Conservation (phyloP, 208 protist genomes). For the Acanthamoeba sp. region DNA sequence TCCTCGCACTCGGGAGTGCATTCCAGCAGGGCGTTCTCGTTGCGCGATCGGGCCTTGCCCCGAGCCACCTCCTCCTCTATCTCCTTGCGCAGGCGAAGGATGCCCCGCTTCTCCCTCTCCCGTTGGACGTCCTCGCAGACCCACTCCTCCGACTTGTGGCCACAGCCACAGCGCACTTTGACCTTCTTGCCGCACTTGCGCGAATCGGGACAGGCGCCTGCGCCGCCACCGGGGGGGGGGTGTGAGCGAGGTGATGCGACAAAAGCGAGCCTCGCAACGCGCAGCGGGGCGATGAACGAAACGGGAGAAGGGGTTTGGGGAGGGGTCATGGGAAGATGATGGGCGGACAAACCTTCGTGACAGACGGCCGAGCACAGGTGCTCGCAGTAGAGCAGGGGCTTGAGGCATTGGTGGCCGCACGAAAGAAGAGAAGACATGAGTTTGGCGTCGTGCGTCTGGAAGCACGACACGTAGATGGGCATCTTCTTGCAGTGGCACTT, state of each 20-base stretch:
- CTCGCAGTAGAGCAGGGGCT: constrained; percentile 16
- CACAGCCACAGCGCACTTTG: constrained; percentile 27
- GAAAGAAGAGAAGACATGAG: constrained; percentile 6
- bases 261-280: too few species aligned
- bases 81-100: constrained; percentile 2
- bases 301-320: background rate
- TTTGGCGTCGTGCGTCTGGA: constrained; percentile 9
- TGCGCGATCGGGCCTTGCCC: background rate
- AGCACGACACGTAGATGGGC: constrained; percentile 30
- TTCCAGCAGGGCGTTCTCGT: constrained; percentile 18
- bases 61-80: background rate
- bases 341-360: constrained; percentile 19
- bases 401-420: background rate
- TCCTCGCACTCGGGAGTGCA: constrained; percentile 10
- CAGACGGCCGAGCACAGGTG: constrained; percentile 29
- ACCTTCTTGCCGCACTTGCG: constrained; percentile 12
- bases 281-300: too few species aligned
- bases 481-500: constrained; percentile 53
- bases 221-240: too few species aligned
- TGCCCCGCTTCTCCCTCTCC: constrained; percentile 25
- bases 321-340: background rate
- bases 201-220: constrained; percentile 21
- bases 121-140: constrained; percentile 42
- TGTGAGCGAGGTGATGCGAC: too few species aligned
- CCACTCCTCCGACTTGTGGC: constrained; percentile 17